Conservation (phyloP, 2,329 filamentous ascomycete genomes). For the Emydomyces testavorans region DNA sequence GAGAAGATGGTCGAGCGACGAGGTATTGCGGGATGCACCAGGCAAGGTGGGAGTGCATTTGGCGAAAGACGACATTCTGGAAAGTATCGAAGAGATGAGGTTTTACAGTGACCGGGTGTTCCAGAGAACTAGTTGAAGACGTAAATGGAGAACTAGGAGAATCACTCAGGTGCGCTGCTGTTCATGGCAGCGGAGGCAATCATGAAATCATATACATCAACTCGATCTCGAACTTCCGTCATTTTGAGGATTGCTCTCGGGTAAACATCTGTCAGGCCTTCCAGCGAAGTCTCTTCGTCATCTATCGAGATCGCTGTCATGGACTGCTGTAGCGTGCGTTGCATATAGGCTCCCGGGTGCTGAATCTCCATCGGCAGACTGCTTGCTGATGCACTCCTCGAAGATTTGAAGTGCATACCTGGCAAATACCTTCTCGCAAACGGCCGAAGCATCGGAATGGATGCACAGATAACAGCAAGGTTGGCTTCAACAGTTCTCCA, state of each 20-base stretch:
- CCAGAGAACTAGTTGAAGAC: conserved; percentile 14
- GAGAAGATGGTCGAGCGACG: conserved; percentile 61
- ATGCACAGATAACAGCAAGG: conserved; percentile 19
- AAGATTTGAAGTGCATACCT: conserved; percentile 5
- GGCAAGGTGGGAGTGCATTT: conserved; percentile 66
- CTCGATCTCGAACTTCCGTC: not conserved
- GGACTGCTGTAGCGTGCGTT: not conserved
- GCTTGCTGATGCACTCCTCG: not conserved
- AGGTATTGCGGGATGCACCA: conserved; percentile 52
- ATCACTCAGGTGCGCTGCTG: too few species aligned
- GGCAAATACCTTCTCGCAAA: conserved; percentile 15
- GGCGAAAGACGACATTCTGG: conserved; percentile 78
- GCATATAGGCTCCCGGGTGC: not conserved
- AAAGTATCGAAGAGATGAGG: conserved; percentile 84
- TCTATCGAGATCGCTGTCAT: not conserved
- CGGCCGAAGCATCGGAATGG: conserved; percentile 17
- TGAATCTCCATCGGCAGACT: too few species aligned
- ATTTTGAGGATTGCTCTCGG: not conserved
- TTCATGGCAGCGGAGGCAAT: too few species aligned
- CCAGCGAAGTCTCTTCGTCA: not conserved
- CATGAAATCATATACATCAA: too few species aligned
- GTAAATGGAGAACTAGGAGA: too few species aligned
- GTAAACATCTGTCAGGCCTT: not conserved
- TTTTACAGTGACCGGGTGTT: conserved; percentile 71
- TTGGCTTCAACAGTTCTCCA: conserved; percentile 19